Evolutionary conservation across 768 basidiomycete genomes (phyloP).

Genomic region (Leccinellum rugosiceps): DNA sequence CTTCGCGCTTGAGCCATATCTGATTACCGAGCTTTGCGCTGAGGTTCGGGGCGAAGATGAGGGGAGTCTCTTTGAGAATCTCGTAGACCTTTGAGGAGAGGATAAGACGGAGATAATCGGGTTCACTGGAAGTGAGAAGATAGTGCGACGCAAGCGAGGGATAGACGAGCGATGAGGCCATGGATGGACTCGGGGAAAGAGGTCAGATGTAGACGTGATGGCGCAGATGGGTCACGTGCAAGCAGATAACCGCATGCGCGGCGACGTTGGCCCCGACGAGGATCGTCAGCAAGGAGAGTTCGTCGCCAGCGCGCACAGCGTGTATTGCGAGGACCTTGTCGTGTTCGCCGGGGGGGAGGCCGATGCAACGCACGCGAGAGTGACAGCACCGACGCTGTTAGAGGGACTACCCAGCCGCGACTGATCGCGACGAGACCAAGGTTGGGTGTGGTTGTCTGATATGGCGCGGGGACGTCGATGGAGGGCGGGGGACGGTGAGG

Average conservation of each 20-base stretch:
- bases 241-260: constrained; percentile 20
- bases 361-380: constrained; percentile 4
- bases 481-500: background rate
- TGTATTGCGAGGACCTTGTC: background rate
- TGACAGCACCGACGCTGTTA: no score
- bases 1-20: constrained; percentile 96
- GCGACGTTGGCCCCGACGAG: background rate
- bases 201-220: constrained; percentile 5
- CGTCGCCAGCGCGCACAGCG: constrained; percentile 5
- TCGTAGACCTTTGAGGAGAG: constrained; percentile 91
- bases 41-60: constrained; percentile 82
- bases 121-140: constrained; percentile 61
- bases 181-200: background rate
- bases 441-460: background rate
- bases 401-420: background rate
- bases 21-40: constrained; percentile 87
- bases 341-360: background rate
- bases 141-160: constrained; percentile 66
- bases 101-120: constrained; percentile 87
- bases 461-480: background rate
- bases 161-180: constrained; percentile 57
- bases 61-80: constrained; percentile 83
- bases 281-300: constrained; percentile 13
- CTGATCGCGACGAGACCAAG: constrained; percentile 19
- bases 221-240: constrained; percentile 21